Evolutionary conservation across 306 rosid genomes (phyloP).

Genomic region (Cicer yamashitae): DNA sequence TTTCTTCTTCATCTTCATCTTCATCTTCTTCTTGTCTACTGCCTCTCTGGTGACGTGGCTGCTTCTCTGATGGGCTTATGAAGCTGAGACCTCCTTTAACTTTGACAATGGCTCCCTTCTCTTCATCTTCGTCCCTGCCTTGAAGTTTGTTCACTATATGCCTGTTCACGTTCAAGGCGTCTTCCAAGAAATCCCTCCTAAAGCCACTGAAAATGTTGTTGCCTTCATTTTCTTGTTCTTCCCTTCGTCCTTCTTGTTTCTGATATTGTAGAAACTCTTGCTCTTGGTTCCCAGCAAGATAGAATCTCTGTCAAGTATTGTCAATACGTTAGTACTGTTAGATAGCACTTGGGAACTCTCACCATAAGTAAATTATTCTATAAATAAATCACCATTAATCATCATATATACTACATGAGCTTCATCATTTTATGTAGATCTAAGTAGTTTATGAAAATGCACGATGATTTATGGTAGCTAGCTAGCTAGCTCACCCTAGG

Average conservation of each 20-base stretch:
- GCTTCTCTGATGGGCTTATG: constrained; percentile 45
- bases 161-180: constrained; percentile 51
- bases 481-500: constrained; percentile 57
- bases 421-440: too few species aligned
- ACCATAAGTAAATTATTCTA: too few species aligned
- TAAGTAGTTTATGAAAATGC: too few species aligned
- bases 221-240: constrained; percentile 13
- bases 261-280: constrained; percentile 42
- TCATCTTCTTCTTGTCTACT: not conserved
- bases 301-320: constrained; percentile 57
- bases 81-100: constrained; percentile 57
- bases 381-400: too few species aligned
- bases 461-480: too few species aligned
- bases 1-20: not conserved
- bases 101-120: constrained; percentile 52
- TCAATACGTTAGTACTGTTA: too few species aligned
- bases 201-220: constrained; percentile 62
- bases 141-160: constrained; percentile 51
- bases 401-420: too few species aligned
- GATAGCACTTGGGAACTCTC: too few species aligned
- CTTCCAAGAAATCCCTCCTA: constrained; percentile 40
- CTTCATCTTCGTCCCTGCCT: constrained; percentile 53
- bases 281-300: constrained; percentile 69
- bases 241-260: not conserved
- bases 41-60: not conserved